Conservation (phyloP, 345 rosid genomes). For the Leavenworthia alabamica region DNA sequence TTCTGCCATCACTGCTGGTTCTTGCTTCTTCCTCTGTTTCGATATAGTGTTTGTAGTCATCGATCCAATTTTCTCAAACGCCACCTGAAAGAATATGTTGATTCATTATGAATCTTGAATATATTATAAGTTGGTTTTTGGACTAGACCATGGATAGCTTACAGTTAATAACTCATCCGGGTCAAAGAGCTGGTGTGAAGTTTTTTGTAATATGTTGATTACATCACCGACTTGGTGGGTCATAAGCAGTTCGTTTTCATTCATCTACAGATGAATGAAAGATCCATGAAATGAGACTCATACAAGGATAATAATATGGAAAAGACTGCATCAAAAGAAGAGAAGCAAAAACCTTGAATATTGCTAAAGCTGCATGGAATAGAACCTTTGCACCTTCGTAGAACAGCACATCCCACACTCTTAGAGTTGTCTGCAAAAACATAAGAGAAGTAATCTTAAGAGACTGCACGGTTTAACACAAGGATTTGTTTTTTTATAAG, state of each 20-base stretch:
- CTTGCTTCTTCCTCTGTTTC: conserved; percentile 95
- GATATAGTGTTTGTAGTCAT: conserved; percentile 90
- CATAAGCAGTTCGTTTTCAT: conserved; percentile 76
- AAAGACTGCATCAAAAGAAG: no score
- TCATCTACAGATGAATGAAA: conserved; percentile 57
- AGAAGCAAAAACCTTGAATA: conserved; percentile 65
- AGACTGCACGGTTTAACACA: no score
- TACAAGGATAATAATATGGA: not conserved
- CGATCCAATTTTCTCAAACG: conserved; percentile 80
- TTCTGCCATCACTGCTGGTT: conserved; percentile 97
- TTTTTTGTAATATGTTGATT: conserved; percentile 73
- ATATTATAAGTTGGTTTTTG: no score
- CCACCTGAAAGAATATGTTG: conserved; percentile 53
- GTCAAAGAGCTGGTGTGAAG: conserved; percentile 90
- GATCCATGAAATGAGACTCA: not conserved
- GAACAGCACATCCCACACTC: conserved; percentile 99
- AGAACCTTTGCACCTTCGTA: conserved; percentile 96
- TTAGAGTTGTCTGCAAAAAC: conserved; percentile 72
- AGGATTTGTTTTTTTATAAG: not conserved
- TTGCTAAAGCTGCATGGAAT: conserved; percentile 94
- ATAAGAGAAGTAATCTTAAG: not conserved
- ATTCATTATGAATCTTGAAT: not conserved
- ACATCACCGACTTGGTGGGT: conserved; percentile 94
- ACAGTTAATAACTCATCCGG: conserved; percentile 92
- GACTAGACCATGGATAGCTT: no score